Evolutionary conservation across 2,329 filamentous ascomycete genomes (phyloP).

Genomic region (Ilyonectria robusta): DNA sequence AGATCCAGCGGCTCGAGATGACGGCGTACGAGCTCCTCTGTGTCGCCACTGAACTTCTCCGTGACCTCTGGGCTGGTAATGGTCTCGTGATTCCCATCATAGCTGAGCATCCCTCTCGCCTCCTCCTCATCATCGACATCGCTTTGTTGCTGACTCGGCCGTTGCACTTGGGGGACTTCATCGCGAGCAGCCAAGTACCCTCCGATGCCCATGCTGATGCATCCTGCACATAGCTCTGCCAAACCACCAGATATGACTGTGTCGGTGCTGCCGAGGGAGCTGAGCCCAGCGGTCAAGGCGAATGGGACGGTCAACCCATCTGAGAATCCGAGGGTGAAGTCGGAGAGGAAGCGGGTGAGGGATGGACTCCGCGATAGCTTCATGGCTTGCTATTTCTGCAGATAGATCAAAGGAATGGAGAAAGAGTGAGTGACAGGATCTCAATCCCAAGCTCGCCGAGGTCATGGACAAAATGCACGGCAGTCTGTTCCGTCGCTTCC

Average conservation of each 20-base stretch:
- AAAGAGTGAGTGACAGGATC: neutral
- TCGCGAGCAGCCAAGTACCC: constrained; percentile 75
- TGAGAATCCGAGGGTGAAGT: constrained; percentile 80
- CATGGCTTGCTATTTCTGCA: constrained; percentile 29
- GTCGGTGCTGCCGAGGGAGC: constrained; percentile 70
- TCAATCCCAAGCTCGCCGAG: neutral
- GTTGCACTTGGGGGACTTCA: constrained; percentile 33
- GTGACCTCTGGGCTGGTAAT: constrained; percentile 2
- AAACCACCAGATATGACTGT: constrained; percentile 78
- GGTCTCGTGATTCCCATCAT: constrained; percentile 36
- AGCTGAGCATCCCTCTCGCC: constrained; percentile 45
- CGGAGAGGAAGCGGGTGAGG: constrained; percentile 64
- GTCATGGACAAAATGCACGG: neutral
- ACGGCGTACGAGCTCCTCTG: constrained; percentile 46
- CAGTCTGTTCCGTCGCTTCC: neutral
- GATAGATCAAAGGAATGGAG: neutral
- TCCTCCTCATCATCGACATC: constrained; percentile 40
- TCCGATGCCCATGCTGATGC: constrained; percentile 81
- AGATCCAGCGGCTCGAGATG: constrained; percentile 53
- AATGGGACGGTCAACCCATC: constrained; percentile 84
- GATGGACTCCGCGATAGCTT: constrained; percentile 45
- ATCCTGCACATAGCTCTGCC: constrained; percentile 79
- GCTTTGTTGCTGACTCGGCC: neutral
- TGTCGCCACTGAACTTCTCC: constrained; percentile 24
- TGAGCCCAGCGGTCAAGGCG: constrained; percentile 79